A percentile compares a stretch with the other conserved stretches of the same genome.
phyloP scores from a whole-genome alignment of 2,329 filamentous ascomycete species.

The Colletotrichum echinochloae region DNA sequence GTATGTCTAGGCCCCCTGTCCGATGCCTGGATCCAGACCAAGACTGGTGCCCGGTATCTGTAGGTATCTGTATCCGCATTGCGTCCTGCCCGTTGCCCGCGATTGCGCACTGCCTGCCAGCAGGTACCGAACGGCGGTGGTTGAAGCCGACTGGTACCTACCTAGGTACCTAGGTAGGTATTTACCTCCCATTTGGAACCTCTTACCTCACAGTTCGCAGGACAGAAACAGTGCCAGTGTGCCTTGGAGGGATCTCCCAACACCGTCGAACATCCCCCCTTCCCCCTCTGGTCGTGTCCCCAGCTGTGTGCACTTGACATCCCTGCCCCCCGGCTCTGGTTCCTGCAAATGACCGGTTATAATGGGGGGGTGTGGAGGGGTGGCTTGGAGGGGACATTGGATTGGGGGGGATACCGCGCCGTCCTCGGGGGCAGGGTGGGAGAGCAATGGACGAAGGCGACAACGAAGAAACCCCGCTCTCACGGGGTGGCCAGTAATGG shows the following conservation, averaged over 20 bases:
- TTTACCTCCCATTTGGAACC: conserved; percentile 14
- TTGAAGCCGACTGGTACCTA: conserved; percentile 13
- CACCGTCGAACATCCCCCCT: conserved; percentile 3
- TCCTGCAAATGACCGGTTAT: conserved; percentile 33
- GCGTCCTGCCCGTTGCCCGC: conserved; percentile 27
- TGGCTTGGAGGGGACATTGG: conserved; percentile 27
- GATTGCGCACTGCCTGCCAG: conserved; percentile 6
- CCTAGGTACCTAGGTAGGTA: too few relatives aligned
- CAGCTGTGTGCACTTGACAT: conserved; percentile 7
- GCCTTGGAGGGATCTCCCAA: conserved; percentile 8
- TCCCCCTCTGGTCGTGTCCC: not conserved
- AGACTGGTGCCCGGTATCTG: conserved; percentile 36
- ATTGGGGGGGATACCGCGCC: conserved; percentile 28
- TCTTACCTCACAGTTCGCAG: conserved; percentile 11
- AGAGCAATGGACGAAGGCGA: conserved; percentile 4
- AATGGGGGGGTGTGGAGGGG: conserved; percentile 35
- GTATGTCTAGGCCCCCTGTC: conserved; percentile 23
- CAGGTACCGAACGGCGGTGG: conserved; percentile 19
- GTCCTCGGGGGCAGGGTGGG: conserved; percentile 21
- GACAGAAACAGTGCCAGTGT: conserved; percentile 13
- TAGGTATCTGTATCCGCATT: conserved; percentile 20
- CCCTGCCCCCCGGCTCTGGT: conserved; percentile 23
- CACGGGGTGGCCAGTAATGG: conserved; percentile 15
- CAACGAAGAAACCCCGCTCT: conserved; percentile 29
- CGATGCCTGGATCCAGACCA: conserved; percentile 27